Evolutionary conservation across 163 green algal species (phyloP), one percentile per base, ranked within the genome.

Genomic region (Chloromonas sp.): DNA sequence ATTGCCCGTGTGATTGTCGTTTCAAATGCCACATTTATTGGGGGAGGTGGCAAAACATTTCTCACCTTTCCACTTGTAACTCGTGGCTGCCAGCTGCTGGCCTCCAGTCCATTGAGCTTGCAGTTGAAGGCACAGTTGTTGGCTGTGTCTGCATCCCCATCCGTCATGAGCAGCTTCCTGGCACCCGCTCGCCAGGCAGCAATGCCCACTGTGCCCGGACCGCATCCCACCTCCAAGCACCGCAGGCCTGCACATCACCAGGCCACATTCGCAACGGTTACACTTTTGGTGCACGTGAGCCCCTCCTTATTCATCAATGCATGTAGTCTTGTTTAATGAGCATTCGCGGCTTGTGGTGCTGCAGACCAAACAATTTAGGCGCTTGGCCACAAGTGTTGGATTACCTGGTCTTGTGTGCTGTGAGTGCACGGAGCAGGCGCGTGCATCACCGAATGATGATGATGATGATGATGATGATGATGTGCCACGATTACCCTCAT

Each of bases 191-290:
- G 71, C 13, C 13, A 3, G 13, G 87, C 70, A 78, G 66, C 86
- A 58, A 89, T 78, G 5, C 79, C 91, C 60, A 90, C 86, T 15
- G 92, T 83, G 15, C 91, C 91, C 14, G 87, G 59, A 0, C 91
- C 91, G 71, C 87, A 92, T n/a, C 91, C 91, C 5, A 94, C 79
- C 84, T 94, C 91, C 61, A 94, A 58, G 1, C 82, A 82, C 8
- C 81, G 66, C 3, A 79, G 78, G 2, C 89, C 89, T 90, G 81
- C 13, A 61, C 36, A 1, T 3, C 13, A 60, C 3, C 0, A 58
- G 36, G 36, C 36, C 36, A 36, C 36, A 36, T 36, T 36, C 36
- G 36, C 36, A 36, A 36, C 36, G 36, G 36, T 36, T 36, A 36
- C 36, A 36, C 36, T 36, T 36, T 36, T 36, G 36, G 36, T 36